Evolutionary conservation across 225 moss, liverwort and hornwort genomes (phyloP), one percentile per base, ranked within the genome.

Genomic region (Takakia lepidozioides): DNA sequence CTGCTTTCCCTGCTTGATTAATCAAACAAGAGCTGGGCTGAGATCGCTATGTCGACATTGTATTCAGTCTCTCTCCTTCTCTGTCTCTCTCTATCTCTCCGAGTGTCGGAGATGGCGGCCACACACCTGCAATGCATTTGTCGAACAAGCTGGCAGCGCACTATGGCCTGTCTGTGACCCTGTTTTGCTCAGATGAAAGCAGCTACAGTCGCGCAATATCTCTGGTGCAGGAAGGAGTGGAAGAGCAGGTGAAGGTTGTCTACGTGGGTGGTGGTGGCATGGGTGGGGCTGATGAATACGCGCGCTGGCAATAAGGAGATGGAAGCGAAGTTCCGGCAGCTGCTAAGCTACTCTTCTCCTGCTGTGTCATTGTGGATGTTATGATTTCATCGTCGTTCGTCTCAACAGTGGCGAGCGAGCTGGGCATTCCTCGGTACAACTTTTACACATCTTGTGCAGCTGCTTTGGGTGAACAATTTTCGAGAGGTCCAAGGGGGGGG

Each of bases 51-150:
- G n/a, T n/a, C n/a, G n/a, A n/a, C n/a, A n/a, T n/a, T n/a, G n/a
- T n/a, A n/a, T n/a, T n/a, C n/a, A n/a, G n/a, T n/a, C n/a, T n/a
- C n/a, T n/a, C n/a, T n/a, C n/a, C n/a, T n/a, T n/a, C n/a, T n/a
- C n/a, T n/a, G n/a, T n/a, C n/a, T n/a, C n/a, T n/a, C n/a, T n/a
- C n/a, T n/a, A n/a, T n/a, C n/a, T n/a, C n/a, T n/a, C n/a, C n/a
- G n/a, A n/a, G n/a, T n/a, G n/a, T 43, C 43, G 3, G 21, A 20
- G 43, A 43, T 22, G 10, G 23, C 4, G 43, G 43, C 19, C 43
- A 43, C 43, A 43, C 43, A 4, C 43, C 43, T 6, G 43, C 43
- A 2, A 43, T 43, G 43, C 43, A 43, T 43, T 22, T 43, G 10
- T 19, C 43, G 19, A 43, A 43, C 43, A 43, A 43, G 19, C 43